Conservation (phyloP, 495 filamentous ascomycete genomes). For the Trichoderma virens region DNA sequence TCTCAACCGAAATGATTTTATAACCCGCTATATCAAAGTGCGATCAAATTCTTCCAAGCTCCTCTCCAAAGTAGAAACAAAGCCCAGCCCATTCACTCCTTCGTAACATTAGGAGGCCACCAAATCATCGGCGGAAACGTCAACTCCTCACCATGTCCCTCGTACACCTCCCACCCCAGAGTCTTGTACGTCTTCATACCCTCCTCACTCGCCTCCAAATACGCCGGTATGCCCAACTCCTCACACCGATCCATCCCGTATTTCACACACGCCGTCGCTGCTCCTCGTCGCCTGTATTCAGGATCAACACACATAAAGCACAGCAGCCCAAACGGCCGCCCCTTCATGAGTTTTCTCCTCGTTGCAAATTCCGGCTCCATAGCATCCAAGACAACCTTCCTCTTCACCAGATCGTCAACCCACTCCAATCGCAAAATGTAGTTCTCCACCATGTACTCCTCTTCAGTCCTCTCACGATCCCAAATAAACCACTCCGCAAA, state of each 20-base stretch:
- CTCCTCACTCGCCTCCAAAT: slow-evolving; percentile 3
- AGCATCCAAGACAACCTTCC: neutral
- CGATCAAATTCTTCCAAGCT: too few species aligned
- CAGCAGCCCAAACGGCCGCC: neutral
- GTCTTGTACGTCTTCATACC: slow-evolving; percentile 5
- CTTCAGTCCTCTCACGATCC: neutral
- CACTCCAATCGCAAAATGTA: neutral
- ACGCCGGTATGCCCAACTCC: neutral
- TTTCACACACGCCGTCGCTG: neutral
- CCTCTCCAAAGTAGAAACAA: too few species aligned
- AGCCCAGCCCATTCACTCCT: too few species aligned
- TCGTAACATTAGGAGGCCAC: neutral
- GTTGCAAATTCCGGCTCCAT: neutral
- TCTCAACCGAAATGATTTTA: too few species aligned
- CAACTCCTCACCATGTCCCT: neutral
- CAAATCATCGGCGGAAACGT: slow-evolving; percentile 1
- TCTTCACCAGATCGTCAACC: neutral
- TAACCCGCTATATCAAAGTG: too few species aligned
- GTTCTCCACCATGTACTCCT: neutral
- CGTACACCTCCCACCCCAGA: neutral
- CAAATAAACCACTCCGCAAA: slow-evolving; percentile 2
- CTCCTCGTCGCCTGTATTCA: neutral
- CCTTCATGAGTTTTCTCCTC: neutral
- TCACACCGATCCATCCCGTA: neutral
- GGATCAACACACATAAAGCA: neutral